These are phyloP conservation scores for Lactuca sativa DNA, from an alignment of 129 eudicot species.

Conservation along the genomic window DNA sequence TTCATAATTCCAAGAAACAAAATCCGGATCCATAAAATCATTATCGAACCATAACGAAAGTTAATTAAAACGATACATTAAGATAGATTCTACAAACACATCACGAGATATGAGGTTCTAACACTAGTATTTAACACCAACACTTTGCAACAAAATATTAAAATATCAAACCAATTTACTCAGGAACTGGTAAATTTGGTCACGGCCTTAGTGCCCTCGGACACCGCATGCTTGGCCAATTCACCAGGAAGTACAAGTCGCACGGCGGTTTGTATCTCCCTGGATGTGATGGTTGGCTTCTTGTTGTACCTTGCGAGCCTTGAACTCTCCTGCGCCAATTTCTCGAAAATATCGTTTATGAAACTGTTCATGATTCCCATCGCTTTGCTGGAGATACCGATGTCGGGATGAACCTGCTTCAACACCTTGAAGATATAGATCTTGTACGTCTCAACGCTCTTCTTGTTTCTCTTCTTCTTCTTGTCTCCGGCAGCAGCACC, in stretches of 20 bases:
- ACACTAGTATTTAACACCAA: not conserved
- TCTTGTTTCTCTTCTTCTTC: slow-evolving; percentile 52
- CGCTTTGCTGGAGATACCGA: slow-evolving; percentile 49
- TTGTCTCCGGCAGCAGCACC: slow-evolving; percentile 37
- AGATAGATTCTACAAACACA: too few relatives aligned
- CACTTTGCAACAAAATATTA: not conserved
- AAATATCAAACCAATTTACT: not conserved
- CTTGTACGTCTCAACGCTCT: slow-evolving; percentile 57
- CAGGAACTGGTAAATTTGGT: slow-evolving; percentile 37
- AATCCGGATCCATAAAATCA: too few relatives aligned
- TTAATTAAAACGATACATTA: too few relatives aligned
- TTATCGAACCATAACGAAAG: too few relatives aligned
- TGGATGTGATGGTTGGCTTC: slow-evolving; percentile 40
- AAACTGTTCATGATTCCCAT: slow-evolving; percentile 55
- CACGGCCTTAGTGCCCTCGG: slow-evolving; percentile 42
- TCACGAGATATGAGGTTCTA: not conserved
- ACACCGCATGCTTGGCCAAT: slow-evolving; percentile 44
- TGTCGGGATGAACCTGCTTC: slow-evolving; percentile 42
- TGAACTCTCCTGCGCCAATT: slow-evolving; percentile 40
- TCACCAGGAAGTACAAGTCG: slow-evolving; percentile 44
- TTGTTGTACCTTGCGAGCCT: slow-evolving; percentile 48
- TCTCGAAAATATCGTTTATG: slow-evolving; percentile 47
- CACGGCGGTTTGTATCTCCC: slow-evolving; percentile 49
- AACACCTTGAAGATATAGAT: slow-evolving; percentile 59
- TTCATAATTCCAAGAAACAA: too few relatives aligned